A percentile compares a stretch with the other conserved stretches of the same genome.
Conservation (phyloP, 169 alveolate genomes). For the Babesia bovis region DNA sequence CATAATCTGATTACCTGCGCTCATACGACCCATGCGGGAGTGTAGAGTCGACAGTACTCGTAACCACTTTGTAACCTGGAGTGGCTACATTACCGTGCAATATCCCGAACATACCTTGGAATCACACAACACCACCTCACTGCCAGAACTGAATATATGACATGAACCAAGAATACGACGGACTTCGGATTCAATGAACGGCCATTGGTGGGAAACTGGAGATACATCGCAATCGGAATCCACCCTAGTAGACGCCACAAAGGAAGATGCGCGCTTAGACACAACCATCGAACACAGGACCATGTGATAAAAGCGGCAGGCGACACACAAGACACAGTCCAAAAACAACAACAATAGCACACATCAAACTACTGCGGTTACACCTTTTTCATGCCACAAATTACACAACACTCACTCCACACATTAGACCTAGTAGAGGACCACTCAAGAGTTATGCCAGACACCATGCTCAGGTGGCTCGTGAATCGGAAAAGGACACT, state of each 20-base stretch:
- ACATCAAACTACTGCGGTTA: too few relatives aligned
- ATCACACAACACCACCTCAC: not conserved
- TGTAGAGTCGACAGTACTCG: slow-evolving; percentile 11
- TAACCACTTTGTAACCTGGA: slow-evolving; percentile 50
- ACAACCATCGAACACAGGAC: not conserved
- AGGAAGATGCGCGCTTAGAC: not conserved
- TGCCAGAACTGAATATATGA: not conserved
- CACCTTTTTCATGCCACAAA: too few relatives aligned
- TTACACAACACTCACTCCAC: too few relatives aligned
- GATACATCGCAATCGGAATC: not conserved
- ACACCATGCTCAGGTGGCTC: too few relatives aligned
- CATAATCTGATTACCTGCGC: slow-evolving; percentile 49
- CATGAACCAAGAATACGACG: not conserved
- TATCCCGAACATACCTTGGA: not conserved
- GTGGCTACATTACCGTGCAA: not conserved
- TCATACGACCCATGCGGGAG: slow-evolving; percentile 49
- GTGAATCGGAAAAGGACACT: too few relatives aligned
- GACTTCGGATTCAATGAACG: not conserved
- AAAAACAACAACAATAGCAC: not conserved
- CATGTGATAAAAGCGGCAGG: not conserved
- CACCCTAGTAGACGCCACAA: not conserved
- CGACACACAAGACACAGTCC: not conserved
- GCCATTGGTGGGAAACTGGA: slow-evolving; percentile 8
- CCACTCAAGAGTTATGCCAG: too few relatives aligned
- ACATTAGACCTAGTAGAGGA: too few relatives aligned